phyloP scores from a whole-genome alignment of 495 filamentous ascomycete genomes.

The Neurospora intermedia region DNA sequence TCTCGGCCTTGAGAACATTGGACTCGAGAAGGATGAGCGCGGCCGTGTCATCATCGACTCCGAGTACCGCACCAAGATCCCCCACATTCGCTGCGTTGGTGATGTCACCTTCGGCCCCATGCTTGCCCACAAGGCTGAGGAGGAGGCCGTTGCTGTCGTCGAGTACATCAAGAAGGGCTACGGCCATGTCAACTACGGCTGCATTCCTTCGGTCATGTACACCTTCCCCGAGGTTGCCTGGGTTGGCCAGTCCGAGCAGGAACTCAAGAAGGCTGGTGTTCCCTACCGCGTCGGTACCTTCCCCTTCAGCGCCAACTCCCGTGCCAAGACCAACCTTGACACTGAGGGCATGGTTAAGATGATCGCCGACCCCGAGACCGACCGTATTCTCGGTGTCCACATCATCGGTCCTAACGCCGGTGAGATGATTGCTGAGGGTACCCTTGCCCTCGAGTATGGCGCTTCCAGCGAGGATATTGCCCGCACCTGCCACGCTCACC shows the following conservation, averaged over 20 bases:
- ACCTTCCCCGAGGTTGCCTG: constrained; percentile 97
- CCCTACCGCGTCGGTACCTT: constrained; percentile 88
- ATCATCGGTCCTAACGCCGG: constrained; percentile 93
- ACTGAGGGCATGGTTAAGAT: constrained; percentile 97
- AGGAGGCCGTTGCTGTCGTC: constrained; percentile 87
- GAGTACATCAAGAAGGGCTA: constrained; percentile 97
- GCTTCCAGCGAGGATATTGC: constrained; percentile 91
- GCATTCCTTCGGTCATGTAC: constrained; percentile 98
- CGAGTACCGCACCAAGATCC: constrained; percentile 94
- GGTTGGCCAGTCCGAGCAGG: constrained; percentile 97
- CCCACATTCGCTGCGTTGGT: constrained; percentile 93
- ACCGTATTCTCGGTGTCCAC: constrained; percentile 88
- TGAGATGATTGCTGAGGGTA: constrained; percentile 98
- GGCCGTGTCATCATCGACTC: constrained; percentile 94
- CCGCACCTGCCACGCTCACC: constrained; percentile 93
- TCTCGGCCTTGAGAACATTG: constrained; percentile 86
- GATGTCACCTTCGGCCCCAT: constrained; percentile 98
- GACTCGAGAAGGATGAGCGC: constrained; percentile 85
- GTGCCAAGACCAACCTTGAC: constrained; percentile 97
- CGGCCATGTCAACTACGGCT: constrained; percentile 97
- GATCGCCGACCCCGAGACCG: constrained; percentile 90
- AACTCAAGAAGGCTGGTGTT: constrained; percentile 79
- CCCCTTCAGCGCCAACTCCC: constrained; percentile 94
- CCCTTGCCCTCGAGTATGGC: constrained; percentile 91
- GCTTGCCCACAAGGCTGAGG: constrained; percentile 99